Percentiles rank a stretch among this genome's conserved stretches.
phyloP scores from a whole-genome alignment of 805 yeast species.

The Saturnispora mendoncae region DNA sequence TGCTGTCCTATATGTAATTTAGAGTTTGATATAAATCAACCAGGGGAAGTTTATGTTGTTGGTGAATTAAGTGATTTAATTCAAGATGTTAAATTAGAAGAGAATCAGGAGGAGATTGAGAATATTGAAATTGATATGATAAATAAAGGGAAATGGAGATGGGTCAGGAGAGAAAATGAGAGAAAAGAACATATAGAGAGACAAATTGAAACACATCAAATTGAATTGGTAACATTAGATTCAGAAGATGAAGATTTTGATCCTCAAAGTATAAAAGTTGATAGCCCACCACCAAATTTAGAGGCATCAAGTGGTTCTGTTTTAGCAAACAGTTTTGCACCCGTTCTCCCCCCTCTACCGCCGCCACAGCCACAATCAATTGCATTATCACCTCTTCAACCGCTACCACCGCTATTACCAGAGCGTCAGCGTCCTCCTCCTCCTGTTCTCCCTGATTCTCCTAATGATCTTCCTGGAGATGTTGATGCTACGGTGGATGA shows the following conservation, averaged over 20 bases:
- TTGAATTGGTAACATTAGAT: constrained; percentile 13
- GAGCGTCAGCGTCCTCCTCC: too few relatives aligned
- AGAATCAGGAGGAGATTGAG: constrained; percentile 14
- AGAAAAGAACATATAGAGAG: background rate
- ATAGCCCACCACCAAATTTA: too few relatives aligned
- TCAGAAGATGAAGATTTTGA: constrained; percentile 16
- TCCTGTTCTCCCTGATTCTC: too few relatives aligned
- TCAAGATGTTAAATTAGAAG: constrained; percentile 13
- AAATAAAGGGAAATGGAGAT: constrained; percentile 22
- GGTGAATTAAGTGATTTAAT: constrained; percentile 26
- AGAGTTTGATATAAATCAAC: constrained; percentile 26
- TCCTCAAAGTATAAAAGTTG: constrained; percentile 1
- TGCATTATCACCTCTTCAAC: too few relatives aligned
- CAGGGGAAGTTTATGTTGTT: constrained; percentile 28
- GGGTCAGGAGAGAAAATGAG: constrained; percentile 13
- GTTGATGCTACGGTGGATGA: background rate
- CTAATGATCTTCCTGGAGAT: background rate
- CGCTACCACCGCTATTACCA: background rate
- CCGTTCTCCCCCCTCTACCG: background rate
- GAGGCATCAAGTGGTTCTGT: background rate
- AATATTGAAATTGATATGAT: constrained; percentile 21
- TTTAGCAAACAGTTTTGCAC: background rate
- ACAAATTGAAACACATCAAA: constrained; percentile 10
- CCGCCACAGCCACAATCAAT: too few relatives aligned
- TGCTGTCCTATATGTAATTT: constrained; percentile 30